Percentiles rank a stretch among this genome's conserved stretches.
phyloP scores from a whole-genome alignment of 192 early-diverging fungal genomes.

The Powellomyces hirtus region DNA sequence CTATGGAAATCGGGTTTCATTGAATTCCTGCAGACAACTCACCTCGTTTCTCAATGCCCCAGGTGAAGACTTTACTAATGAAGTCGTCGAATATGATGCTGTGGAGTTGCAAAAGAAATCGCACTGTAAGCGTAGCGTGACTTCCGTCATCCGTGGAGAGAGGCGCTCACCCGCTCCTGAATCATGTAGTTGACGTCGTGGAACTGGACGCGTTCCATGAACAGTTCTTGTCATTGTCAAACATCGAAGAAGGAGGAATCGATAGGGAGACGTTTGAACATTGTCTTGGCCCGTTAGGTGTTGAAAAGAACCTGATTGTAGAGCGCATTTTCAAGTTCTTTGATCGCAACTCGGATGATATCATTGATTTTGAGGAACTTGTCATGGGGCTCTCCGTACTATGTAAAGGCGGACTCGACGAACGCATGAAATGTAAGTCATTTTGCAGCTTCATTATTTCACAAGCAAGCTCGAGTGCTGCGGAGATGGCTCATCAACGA shows the following conservation, averaged over 20 bases:
- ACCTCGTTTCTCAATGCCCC: not conserved
- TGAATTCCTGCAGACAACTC: not conserved
- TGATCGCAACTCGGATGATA: conserved; percentile 76
- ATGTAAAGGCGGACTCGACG: conserved; percentile 84
- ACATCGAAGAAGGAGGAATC: conserved; percentile 69
- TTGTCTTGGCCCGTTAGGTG: conserved; percentile 82
- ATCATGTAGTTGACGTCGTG: conserved; percentile 66
- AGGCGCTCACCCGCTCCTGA: not conserved
- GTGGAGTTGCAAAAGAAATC: conserved; percentile 55
- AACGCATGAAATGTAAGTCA: conserved; percentile 77
- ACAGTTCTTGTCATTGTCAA: conserved; percentile 81
- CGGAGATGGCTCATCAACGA: not conserved
- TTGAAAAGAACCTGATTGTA: conserved; percentile 81
- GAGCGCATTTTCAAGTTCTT: conserved; percentile 86
- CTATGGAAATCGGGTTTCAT: conserved; percentile 1
- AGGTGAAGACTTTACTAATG: conserved; percentile 20
- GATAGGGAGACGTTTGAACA: conserved; percentile 74
- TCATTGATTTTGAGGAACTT: conserved; percentile 82
- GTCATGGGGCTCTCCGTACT: conserved; percentile 77
- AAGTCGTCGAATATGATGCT: conserved; percentile 35
- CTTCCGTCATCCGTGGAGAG: not conserved
- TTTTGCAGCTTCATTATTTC: not conserved
- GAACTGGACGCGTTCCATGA: conserved; percentile 86
- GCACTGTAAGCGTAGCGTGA: conserved; percentile 60
- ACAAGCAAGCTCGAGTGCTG: not conserved